Evolutionary conservation across 129 eudicot species (phyloP).

Genomic region (Artemisia argyi): DNA sequence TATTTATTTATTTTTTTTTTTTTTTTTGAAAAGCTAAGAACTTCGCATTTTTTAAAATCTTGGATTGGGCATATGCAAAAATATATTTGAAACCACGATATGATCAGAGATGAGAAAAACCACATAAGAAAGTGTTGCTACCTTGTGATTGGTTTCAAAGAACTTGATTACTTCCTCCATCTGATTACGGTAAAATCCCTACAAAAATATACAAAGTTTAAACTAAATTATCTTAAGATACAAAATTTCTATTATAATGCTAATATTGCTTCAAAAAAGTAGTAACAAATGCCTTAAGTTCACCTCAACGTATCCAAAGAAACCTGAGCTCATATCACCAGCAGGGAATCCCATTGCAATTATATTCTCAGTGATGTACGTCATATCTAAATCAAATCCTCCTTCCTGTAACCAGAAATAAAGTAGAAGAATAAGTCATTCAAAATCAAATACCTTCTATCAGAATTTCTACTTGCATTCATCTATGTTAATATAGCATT

Average conservation of each 20-base stretch:
- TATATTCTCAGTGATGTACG: slow-evolving; percentile 93
- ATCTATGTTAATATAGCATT: not conserved
- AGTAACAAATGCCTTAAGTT: slow-evolving; percentile 14
- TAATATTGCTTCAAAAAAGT: slow-evolving; percentile 1
- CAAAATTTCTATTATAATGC: not conserved
- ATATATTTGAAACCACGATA: slow-evolving; percentile 4
- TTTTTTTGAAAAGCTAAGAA: too few relatives aligned
- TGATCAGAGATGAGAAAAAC: slow-evolving; percentile 9
- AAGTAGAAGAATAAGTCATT: not conserved
- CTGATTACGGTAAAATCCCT: slow-evolving; percentile 97
- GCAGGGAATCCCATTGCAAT: slow-evolving; percentile 99
- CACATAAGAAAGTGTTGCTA: slow-evolving; percentile 24
- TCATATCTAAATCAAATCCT: slow-evolving; percentile 96
- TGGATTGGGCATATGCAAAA: not conserved
- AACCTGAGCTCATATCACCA: slow-evolving; percentile 98
- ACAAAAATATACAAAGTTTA: slow-evolving; percentile 25
- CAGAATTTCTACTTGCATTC: slow-evolving; percentile 5
- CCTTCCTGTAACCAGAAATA: slow-evolving; percentile 61
- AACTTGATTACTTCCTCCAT: slow-evolving; percentile 98
- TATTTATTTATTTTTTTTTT: too few relatives aligned
- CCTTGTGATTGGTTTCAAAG: slow-evolving; percentile 98
- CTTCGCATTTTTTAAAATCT: too few relatives aligned
- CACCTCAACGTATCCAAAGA: slow-evolving; percentile 88
- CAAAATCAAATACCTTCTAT: slow-evolving; percentile 1
- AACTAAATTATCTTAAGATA: not conserved